phyloP scores from a whole-genome alignment of 2,329 filamentous ascomycete genomes.

The Penicillium sp. region DNA sequence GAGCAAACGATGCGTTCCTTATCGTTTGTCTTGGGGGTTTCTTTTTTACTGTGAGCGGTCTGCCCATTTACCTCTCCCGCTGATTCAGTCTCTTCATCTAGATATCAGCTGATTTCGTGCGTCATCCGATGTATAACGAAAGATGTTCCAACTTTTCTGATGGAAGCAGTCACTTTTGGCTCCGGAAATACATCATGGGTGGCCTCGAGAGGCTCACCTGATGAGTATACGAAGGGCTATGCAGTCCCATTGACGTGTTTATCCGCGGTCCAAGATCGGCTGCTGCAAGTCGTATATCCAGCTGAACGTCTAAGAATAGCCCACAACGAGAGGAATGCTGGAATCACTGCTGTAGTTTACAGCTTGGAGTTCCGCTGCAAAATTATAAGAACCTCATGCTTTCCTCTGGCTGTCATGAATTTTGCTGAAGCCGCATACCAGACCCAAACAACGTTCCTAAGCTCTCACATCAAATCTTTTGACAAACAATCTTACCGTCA shows the following conservation, averaged over 20 bases:
- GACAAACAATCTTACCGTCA: background rate
- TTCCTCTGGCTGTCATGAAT: background rate
- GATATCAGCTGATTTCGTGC: background rate
- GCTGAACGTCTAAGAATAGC: background rate
- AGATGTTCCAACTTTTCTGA: background rate
- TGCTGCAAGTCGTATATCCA: background rate
- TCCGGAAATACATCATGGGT: too few species aligned
- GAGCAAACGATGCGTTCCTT: too few species aligned
- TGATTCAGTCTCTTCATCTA: background rate
- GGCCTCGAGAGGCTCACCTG: background rate
- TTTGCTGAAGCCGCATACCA: background rate
- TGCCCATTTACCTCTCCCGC: too few species aligned
- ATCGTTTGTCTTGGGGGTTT: too few species aligned
- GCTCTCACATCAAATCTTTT: background rate
- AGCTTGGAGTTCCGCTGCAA: background rate
- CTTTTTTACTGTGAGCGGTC: too few species aligned
- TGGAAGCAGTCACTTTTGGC: background rate
- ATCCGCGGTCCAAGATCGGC: background rate
- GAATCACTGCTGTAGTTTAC: too few species aligned
- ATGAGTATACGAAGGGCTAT: background rate
- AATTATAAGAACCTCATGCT: background rate
- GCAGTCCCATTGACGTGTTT: background rate
- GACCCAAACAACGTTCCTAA: background rate
- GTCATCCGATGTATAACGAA: too few species aligned
- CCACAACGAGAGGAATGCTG: too few species aligned